phyloP scores from a whole-genome alignment of 2,329 filamentous ascomycete species.

The Hyphodiscus sp. region DNA sequence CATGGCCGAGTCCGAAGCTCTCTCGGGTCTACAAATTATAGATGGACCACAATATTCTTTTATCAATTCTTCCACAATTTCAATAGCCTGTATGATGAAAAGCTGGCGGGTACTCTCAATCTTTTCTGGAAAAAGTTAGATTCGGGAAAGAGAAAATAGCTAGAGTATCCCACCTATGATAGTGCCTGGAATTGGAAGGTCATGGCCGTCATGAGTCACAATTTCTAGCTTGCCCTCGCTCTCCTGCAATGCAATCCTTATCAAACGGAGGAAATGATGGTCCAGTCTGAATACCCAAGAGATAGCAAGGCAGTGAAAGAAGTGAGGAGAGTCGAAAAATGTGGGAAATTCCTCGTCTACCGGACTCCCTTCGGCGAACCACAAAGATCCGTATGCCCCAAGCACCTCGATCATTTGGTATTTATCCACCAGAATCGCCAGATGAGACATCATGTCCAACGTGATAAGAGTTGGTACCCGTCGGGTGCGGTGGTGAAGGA shows the following conservation, averaged over 20 bases:
- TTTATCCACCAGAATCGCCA: neutral
- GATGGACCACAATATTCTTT: neutral
- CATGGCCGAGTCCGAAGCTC: too few species aligned
- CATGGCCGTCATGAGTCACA: neutral
- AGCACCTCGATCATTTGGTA: neutral
- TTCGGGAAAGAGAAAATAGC: neutral
- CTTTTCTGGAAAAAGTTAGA: neutral
- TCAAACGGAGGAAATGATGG: neutral
- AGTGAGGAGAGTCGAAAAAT: too few species aligned
- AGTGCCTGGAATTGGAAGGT: neutral
- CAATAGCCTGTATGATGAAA: neutral
- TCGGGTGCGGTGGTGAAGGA: neutral
- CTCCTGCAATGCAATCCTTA: neutral
- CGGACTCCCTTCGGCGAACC: too few species aligned
- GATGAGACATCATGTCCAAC: neutral
- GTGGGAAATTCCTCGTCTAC: neutral
- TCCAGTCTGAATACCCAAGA: neutral
- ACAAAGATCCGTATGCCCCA: neutral
- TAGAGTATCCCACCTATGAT: neutral
- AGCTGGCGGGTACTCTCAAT: neutral
- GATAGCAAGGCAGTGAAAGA: neutral
- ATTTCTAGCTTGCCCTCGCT: neutral
- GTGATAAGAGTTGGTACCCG: neutral
- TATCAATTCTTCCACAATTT: neutral
- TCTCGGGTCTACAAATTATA: neutral